Base-by-base conservation (phyloP, 352 stramenopile genomes). In the Plasmopara halstedii region DNA sequence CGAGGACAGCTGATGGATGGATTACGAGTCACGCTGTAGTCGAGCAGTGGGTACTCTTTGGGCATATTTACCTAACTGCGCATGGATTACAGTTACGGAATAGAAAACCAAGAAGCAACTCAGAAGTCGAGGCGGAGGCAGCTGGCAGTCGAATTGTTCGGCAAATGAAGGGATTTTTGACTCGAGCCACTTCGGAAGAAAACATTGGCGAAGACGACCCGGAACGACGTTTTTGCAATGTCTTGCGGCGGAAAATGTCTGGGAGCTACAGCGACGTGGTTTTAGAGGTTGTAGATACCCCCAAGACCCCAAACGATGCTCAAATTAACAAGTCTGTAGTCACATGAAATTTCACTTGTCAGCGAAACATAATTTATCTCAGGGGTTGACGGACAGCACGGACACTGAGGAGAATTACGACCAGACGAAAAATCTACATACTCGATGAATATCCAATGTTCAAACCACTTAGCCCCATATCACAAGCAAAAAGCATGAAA, bases 41-140 rank as follows among this genome's bases (percentile, higher is more conserved):
- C 5, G 80, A 92, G 55, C 73, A 86, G 46, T 92, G 80, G 80
- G 80, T 88, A 49, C 70, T 92, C 15, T 83, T 92, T 19, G 80
- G 80, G 20, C 73, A 89, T 33, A 70, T 92, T 29, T 73, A 79
- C 31, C 49, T 92, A 20, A 92, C 80, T 6, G 51, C 58, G 0
- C 62, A 73, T 17, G 80, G 77, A 14, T 61, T 89, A 14, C 59
- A 75, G n/a, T 45, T 66, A 7, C 75, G 77, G 14, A 82, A 85
- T 39, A 57, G 63, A 14, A 78, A 75, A 40, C 35, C 56, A 34
- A 60, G 70, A 6, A 73, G 72, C 23, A 81, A 85, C 48, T 85
- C 70, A 19, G 61, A 60, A 0, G 63, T 67, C 7, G 67, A 83
- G 20, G 58, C 68, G 11, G 55, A 72, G 56, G 47, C 54, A 51